These are phyloP conservation scores for Rhizophagus prolifer DNA, from an alignment of 192 early-diverging fungal species.

Conservation along the genomic window DNA sequence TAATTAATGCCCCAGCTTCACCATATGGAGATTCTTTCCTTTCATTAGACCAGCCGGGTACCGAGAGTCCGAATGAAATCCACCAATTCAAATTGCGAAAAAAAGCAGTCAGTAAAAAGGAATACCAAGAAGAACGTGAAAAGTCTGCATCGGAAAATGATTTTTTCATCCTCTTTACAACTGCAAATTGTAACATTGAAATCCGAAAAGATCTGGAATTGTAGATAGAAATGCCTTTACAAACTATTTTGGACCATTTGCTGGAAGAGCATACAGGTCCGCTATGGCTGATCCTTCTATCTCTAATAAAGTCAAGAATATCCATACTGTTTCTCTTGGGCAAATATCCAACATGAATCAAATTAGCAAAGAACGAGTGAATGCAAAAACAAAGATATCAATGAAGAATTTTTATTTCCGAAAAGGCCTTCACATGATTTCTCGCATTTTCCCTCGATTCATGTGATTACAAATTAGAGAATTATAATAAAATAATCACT, in stretches of 20 bases:
- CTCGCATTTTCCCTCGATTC: not conserved
- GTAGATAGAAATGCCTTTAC: not conserved
- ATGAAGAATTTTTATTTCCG: constrained; percentile 14
- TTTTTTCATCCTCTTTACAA: constrained; percentile 38
- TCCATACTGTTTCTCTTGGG: not conserved
- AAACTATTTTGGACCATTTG: constrained; percentile 35
- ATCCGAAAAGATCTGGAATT: constrained; percentile 33
- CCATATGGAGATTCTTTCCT: constrained; percentile 31
- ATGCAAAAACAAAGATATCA: not conserved
- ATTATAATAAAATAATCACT: not conserved
- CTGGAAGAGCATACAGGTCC: constrained; percentile 32
- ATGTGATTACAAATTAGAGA: not conserved
- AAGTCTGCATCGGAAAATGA: constrained; percentile 36
- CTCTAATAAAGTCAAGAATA: constrained; percentile 18
- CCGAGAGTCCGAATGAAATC: constrained; percentile 27
- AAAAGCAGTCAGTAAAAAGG: constrained; percentile 1
- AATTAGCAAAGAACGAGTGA: constrained; percentile 18
- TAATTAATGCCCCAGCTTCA: constrained; percentile 9
- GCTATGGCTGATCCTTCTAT: constrained; percentile 18
- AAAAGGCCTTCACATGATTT: constrained; percentile 16
- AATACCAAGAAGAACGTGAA: constrained; percentile 28
- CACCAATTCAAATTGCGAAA: constrained; percentile 33
- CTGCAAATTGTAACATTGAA: constrained; percentile 26
- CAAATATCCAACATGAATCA: not conserved
- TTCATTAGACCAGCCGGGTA: constrained; percentile 20